Conservation (phyloP, 768 basidiomycete genomes). For the Lanmaoa rubissima region DNA sequence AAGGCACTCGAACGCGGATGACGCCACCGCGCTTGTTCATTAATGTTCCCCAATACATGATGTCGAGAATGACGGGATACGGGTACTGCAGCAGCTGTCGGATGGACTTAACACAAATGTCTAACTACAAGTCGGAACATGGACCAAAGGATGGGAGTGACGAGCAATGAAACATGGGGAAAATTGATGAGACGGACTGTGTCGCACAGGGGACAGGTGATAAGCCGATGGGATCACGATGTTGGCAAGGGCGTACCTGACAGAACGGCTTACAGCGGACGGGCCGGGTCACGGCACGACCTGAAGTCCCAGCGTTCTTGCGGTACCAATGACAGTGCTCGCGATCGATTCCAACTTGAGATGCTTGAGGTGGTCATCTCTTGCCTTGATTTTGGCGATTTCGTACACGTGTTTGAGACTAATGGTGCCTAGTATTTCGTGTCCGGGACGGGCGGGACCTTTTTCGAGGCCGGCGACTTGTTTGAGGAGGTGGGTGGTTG, state of each 20-base stretch:
- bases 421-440: constrained; percentile 76
- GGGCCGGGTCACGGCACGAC: constrained; percentile 70
- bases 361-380: constrained; percentile 86
- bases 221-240: constrained; percentile 22
- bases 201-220: constrained; percentile 11
- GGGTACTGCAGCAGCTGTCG: constrained; percentile 18
- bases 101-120: constrained; percentile 19
- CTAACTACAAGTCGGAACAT: constrained; percentile 29
- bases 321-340: constrained; percentile 84
- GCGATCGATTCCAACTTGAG: constrained; percentile 85
- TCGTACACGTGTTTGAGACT: constrained; percentile 97
- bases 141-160: constrained; percentile 9
- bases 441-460: constrained; percentile 80
- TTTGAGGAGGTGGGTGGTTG: constrained; percentile 87
- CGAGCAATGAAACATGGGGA: constrained; percentile 13
- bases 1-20: constrained; percentile 29
- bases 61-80: constrained; percentile 27
- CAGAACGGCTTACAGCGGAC: constrained; percentile 9
- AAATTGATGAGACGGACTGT: constrained; percentile 26
- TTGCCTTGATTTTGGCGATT: constrained; percentile 95
- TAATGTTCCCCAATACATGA: constrained; percentile 34
- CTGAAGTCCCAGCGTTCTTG: constrained; percentile 83
- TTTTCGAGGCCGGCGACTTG: constrained; percentile 88
- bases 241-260: constrained; percentile 28
- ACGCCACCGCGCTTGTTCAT: constrained; percentile 32